Conservation (phyloP, 1,284 basidiomycete genomes). For the Ceratobasidium sp. region DNA sequence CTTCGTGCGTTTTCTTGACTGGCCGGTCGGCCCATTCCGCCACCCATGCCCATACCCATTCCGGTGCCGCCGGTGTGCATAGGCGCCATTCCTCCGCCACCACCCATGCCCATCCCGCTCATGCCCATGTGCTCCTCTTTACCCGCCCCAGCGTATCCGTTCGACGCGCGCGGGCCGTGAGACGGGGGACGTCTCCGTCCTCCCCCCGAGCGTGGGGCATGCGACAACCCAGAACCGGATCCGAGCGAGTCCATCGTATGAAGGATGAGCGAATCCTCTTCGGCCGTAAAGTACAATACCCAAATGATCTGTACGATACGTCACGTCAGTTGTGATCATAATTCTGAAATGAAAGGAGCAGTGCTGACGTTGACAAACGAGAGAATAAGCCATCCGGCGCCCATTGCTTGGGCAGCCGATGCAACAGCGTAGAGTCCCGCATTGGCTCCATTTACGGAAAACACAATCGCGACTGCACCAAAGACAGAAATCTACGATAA, state of each 20-base stretch:
- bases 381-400: slow-evolving; percentile 93
- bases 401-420: slow-evolving; percentile 79
- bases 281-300: slow-evolving; percentile 95
- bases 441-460: slow-evolving; percentile 83
- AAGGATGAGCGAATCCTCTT: slow-evolving; percentile 88
- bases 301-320: slow-evolving; percentile 94
- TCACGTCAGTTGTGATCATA: not conserved
- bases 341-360: slow-evolving; percentile 9
- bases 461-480: slow-evolving; percentile 86
- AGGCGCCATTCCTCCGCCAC: slow-evolving; percentile 50
- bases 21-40: slow-evolving; percentile 24
- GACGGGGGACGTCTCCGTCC: slow-evolving; percentile 61
- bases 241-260: slow-evolving; percentile 87
- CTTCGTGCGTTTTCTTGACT: slow-evolving; percentile 38
- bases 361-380: slow-evolving; percentile 73
- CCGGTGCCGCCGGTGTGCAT: slow-evolving; percentile 24
- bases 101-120: slow-evolving; percentile 49
- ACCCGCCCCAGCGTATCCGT: slow-evolving; percentile 32
- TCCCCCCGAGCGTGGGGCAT: slow-evolving; percentile 69
- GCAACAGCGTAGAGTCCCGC: slow-evolving; percentile 65
- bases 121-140: slow-evolving; percentile 42
- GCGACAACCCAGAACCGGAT: slow-evolving; percentile 80
- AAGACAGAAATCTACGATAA: slow-evolving; percentile 83
- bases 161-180: slow-evolving; percentile 51
- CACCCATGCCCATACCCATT: slow-evolving; percentile 17